These are phyloP conservation scores for Alternaria triticina DNA, from an alignment of 2,329 filamentous ascomycete species.

Conservation along the genomic window DNA sequence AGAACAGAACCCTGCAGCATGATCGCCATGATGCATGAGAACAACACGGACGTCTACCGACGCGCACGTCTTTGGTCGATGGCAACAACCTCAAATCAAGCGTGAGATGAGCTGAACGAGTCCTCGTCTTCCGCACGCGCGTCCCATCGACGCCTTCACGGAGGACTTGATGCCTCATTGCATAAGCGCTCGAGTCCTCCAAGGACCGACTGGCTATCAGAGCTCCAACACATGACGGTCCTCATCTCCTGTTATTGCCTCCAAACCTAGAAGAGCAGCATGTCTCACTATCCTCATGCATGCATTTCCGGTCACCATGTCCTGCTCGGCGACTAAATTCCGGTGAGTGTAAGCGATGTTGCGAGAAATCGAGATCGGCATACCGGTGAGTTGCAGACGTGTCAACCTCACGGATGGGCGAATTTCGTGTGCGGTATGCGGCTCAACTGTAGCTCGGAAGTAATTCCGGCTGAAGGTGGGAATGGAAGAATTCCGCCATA, in stretches of 20 bases:
- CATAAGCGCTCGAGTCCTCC: neutral
- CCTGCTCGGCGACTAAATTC: neutral
- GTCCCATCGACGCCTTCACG: neutral
- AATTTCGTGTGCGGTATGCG: neutral
- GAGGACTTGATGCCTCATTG: neutral
- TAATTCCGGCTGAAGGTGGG: fast-evolving
- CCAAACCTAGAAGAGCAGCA: neutral
- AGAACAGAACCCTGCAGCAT: neutral
- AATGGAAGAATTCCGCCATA: fast-evolving
- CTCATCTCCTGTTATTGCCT: neutral
- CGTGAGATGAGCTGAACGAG: neutral
- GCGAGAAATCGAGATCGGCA: neutral
- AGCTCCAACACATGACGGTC: neutral
- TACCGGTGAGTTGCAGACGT: neutral
- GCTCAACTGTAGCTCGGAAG: neutral
- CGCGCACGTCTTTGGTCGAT: too few relatives aligned
- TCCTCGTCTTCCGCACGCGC: neutral
- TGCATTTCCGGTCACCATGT: neutral
- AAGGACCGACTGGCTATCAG: neutral
- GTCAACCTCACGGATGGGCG: neutral
- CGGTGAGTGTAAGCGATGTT: neutral
- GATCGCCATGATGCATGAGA: neutral
- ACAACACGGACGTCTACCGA: neutral
- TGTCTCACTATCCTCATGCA: neutral
- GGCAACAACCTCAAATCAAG: neutral